A percentile compares a stretch with the other conserved stretches of the same genome.
phyloP scores from a whole-genome alignment of 768 basidiomycete genomes.

The Hysterangium stoloniferum region DNA sequence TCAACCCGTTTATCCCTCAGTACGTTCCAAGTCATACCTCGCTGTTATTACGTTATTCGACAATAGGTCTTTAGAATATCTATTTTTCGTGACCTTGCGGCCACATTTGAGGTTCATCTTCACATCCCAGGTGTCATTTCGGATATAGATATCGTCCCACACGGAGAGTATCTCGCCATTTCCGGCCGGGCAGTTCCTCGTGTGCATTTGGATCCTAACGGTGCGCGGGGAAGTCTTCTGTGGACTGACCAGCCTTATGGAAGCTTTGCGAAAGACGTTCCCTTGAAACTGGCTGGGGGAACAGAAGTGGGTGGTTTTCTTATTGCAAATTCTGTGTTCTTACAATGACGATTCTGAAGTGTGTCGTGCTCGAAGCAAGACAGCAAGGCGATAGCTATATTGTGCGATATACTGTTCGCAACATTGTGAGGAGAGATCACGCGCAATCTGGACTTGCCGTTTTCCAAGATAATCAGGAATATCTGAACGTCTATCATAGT shows the following conservation, averaged over 20 bases:
- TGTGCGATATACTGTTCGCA: slow-evolving; percentile 6
- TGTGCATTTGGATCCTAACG: neutral
- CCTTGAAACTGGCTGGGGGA: neutral
- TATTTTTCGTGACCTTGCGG: neutral
- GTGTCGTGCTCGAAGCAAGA: slow-evolving; percentile 1
- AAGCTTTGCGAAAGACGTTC: neutral
- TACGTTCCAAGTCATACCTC: neutral
- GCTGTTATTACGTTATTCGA: neutral
- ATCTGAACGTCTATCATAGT: no score
- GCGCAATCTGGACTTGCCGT: no score
- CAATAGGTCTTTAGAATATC: neutral
- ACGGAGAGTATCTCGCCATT: neutral
- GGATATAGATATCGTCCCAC: slow-evolving; percentile 1
- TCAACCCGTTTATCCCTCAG: slow-evolving; percentile 1
- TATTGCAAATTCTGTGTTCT: neutral
- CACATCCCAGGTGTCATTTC: slow-evolving; percentile 4
- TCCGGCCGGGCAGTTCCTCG: neutral
- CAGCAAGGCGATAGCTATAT: slow-evolving; percentile 2
- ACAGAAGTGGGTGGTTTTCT: neutral
- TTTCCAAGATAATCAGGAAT: no score
- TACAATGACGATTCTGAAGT: neutral
- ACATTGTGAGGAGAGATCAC: no score
- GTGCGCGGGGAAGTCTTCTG: neutral
- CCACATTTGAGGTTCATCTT: neutral
- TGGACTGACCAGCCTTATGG: slow-evolving; percentile 7